Base-by-base conservation (phyloP, 345 rosid genomes). In the Rhodamnia argentea region DNA sequence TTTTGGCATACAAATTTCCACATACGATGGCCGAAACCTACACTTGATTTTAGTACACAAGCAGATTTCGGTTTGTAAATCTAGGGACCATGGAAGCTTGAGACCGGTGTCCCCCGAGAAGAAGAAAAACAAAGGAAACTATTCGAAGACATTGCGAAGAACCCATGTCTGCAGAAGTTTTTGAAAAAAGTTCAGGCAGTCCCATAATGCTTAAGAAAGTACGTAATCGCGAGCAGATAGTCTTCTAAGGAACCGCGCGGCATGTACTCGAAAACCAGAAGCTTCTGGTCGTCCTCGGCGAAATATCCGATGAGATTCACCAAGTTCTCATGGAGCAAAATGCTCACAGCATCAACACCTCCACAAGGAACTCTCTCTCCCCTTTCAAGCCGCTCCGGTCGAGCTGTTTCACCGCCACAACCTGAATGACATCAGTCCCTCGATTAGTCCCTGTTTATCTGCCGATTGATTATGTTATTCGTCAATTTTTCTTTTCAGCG, bases 231-330 rank as follows among this genome's bases (percentile, higher is more conserved):
- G 40, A 93, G 89, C 22, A 94, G 88, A 87, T 93, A 96, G 57
- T 93, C 94, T 86, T 92, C 96, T n/a, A 91, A 75, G 75, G 96
- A 93, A 57, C 95, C 93, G 23, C 84, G 51, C 13, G 95, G 40
- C 40, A 37, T 90, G 88, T 91, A 93, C 84, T 93, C 96, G 37
- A 93, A 94, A 13, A 93, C 97, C 84, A 94, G 55, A 62, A 93
- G 94, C 40, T 95, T 91, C 87, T 94, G 97, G 56, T 94, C 95
- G 18, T 95, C 95, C 83, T 94, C 94, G 1, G 95, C 92, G 53
- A 96, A 93, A 85, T 93, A 95, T 23, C 96, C 96, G 24, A 37
- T 37, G 40, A 37, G 40, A 37, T 37, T 37, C 40, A 37, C 40
- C 1, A 93, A 92, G 86, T 92, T 91, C 23, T 90, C 88, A 84